phyloP scores from a whole-genome alignment of 1,139 yeast species.

The Kazachstania sp. region DNA sequence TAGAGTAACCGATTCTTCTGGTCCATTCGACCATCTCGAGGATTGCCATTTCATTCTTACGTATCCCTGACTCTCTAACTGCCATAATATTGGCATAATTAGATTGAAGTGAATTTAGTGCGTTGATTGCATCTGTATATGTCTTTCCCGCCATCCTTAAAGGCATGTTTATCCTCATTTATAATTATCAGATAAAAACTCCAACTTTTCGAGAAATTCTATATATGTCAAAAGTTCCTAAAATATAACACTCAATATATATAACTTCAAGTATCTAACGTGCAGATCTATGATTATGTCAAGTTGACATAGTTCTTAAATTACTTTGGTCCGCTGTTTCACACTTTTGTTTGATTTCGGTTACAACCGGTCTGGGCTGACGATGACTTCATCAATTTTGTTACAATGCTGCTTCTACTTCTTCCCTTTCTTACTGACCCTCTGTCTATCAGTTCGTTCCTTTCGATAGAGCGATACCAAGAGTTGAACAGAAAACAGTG shows the following conservation, averaged over 20 bases:
- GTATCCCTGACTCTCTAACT: conserved; percentile 58
- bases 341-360: too few relatives aligned
- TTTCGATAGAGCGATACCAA: too few relatives aligned
- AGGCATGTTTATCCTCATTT: conserved; percentile 15
- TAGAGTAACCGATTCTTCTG: conserved; percentile 75
- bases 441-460: too few relatives aligned
- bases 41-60: conserved; percentile 62
- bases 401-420: too few relatives aligned
- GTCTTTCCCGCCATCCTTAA: conserved; percentile 22
- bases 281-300: neutral
- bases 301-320: too few relatives aligned
- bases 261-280: neutral
- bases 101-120: conserved; percentile 81
- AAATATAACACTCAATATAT: too few relatives aligned
- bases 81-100: conserved; percentile 88
- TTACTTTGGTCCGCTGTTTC: too few relatives aligned
- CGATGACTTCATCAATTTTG: too few relatives aligned
- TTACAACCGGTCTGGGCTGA: too few relatives aligned
- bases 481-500: too few relatives aligned
- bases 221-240: too few relatives aligned
- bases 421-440: too few relatives aligned
- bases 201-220: neutral
- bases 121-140: conserved; percentile 66
- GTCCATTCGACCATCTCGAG: conserved; percentile 89
- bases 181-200: neutral